Evolutionary conservation across 306 rosid genomes (phyloP), one percentile per base, ranked within the genome.

Genomic region (Trichosanthes truncata): DNA sequence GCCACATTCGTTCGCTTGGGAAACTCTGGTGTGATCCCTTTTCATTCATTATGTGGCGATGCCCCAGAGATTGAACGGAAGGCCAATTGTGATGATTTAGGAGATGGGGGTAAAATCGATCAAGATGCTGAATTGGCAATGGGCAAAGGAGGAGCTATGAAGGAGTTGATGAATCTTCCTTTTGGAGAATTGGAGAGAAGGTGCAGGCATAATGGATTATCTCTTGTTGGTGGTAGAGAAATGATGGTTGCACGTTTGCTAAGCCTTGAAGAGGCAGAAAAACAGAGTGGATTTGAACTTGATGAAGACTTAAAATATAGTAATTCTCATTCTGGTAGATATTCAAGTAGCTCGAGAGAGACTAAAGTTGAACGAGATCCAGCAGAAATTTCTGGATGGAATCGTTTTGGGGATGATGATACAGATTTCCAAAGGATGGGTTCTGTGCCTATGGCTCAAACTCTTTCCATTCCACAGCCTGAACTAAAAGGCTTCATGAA

Each of bases 201-300:
- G 59, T 96, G 98, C 86, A 91, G 98, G 74, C 99, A 96, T 87
- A 96, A 96, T 84, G 99, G 99, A 76, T 88, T 96, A 82, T 96
- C 98, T 60, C 97, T 96, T 83, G 89, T 91, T 87, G 99, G 99
- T 82, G 97, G 98, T 82, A 89, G 99, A 84, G 97, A 96, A 88
- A 91, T 84, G 85, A 96, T 96, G 99, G 99, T 93, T 82, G 91
- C 97, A 65, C 85, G 98, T 57, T 84, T 96, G 85, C 89, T 96
- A 77, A 96, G 98, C 85, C 89, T 96, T 82, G 99, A 93, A 88
- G 98, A 96, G 88, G 98, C 94, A 65, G 99, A 96, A 88, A 96
- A 86, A 79, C 97, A 84, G 79, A 91, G 97, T 85, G 96, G 91
- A 20, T 91, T 78, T 79, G 99, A 91, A 62, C 84, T 96, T 57